Conservation (phyloP, 192 early-diverging fungal species). For the Powellomyces hirtus region DNA sequence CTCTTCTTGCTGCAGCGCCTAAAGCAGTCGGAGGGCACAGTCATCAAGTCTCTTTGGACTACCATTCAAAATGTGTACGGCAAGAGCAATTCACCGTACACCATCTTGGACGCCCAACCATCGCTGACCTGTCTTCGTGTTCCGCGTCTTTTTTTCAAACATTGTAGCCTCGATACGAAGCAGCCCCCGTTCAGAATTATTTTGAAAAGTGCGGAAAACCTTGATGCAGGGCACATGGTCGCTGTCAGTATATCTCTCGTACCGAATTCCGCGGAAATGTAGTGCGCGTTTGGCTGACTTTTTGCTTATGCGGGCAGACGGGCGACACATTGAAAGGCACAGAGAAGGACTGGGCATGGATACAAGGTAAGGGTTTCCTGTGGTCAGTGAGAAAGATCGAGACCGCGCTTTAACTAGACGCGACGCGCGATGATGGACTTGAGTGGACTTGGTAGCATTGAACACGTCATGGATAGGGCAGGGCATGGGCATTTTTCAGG, state of each 20-base stretch:
- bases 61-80: constrained; percentile 92
- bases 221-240: constrained; percentile 70
- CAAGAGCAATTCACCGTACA: not conserved
- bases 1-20: constrained; percentile 44
- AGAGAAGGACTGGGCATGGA: constrained; percentile 90
- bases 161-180: constrained; percentile 78
- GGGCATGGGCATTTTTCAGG: too few relatives aligned
- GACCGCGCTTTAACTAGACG: too few relatives aligned
- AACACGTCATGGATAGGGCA: too few relatives aligned
- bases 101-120: not conserved
- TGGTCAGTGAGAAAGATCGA: not conserved
- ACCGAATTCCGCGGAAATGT: not conserved
- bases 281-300: not conserved
- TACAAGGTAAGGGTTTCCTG: constrained; percentile 63
- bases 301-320: constrained; percentile 20
- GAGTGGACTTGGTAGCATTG: too few relatives aligned
- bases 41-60: constrained; percentile 63
- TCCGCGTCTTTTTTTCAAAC: not conserved
- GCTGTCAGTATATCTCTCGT: constrained; percentile 51
- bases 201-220: constrained; percentile 57
- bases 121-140: not conserved
- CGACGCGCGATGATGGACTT: not conserved
- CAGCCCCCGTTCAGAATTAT: constrained; percentile 89
- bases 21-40: constrained; percentile 34
- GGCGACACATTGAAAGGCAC: constrained; percentile 78